Base-by-base conservation (phyloP, 2,329 filamentous ascomycete genomes). In the Arthrocladium fulminans region DNA sequence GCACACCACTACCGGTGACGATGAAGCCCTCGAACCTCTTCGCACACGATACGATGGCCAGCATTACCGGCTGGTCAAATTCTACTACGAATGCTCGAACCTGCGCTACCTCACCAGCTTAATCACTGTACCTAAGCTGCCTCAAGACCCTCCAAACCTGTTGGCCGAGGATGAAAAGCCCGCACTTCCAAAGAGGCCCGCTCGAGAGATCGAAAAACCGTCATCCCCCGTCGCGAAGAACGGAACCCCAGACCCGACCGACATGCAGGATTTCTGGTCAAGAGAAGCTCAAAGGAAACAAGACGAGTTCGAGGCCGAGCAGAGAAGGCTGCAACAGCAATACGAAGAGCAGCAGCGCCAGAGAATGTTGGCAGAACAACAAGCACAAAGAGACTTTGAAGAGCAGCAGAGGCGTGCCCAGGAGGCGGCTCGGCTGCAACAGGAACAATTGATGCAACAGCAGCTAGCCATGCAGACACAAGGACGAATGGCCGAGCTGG, bases 41-140 rank as follows among this genome's bases (percentile, higher is more conserved):
- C 83, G 90, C 49, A 80, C 83, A 53, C 79, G 90, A 61, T 98
- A 97, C 65, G 85, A 96, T 65, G 88, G 92, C 12, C 92, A 97
- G 63, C 92, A 98, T 67, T 90, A 97, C 72, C 86, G 92, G 15
- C 78, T 98, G 13, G 86, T 95, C 63, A 92, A 94, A 63, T 98
- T 97, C 70, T 98, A 98, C 71, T 97, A 97, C 68, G 92, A 98
- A 69, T 98, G 92, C 69, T 96, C 92, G 9, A 98, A 97, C 66
- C 76, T 98, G 48, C 84, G 92, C 58, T 98, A 98, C 64, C 77
- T 98, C 42, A 98, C 92, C 12, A 95, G 88, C 61, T 74, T 98
- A 45, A 97, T 98, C 62, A 94, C 88, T 1, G 88, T 98, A 5
- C 92, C 92, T 1, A 97, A 96, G 66, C 77, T 98, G 44, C 89